Evolutionary conservation across 768 basidiomycete species (phyloP), one percentile per base, ranked within the genome.

Genomic region (Leccinum barrowsii): DNA sequence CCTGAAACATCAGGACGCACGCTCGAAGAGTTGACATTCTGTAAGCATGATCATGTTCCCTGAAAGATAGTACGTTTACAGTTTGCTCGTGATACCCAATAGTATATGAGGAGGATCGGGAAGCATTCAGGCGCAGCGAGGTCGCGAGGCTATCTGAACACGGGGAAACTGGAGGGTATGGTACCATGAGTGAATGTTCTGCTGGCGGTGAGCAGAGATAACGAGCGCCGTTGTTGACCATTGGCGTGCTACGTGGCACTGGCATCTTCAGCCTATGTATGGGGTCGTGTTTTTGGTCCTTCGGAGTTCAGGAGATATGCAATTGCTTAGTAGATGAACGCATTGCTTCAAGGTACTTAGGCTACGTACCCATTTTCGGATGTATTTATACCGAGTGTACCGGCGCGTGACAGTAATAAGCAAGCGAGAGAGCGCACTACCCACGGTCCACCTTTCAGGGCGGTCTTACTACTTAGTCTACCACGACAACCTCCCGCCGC

Each of bases 1-100:
- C 63, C 65, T 2, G 65, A 66, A 28, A 65, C 63, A n/a, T 62
- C 61, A 1, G 61, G 61, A 6, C 60, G 57, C 1, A 65, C 63
- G 4, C 61, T 66, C 1, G 65, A 65, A n/a, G 65, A 66, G 48
- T 11, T 66, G 7, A 52, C 59, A 7, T 63, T 63, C 57, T 28
- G 65, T 65, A 40, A 56, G 65, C 19, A 44, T 19, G 10, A 12
- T 44, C 19, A 5, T 44, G 5, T n/a, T 44, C 42, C 42, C 19
- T 44, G 32, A 34, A 4, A 34, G 32, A 34, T 34, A 34, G 32
- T 5, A 34, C 4, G 12, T 34, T 34, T 12, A 34, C 12, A 34
- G 12, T 12, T 5, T 34, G 32, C 32, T 34, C 12, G 12, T 34
- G 32, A 34, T 34, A 34, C 32, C 32, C 32, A 34, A 34, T 11